Conservation (phyloP, 164 flowering plant species). For the Hamamelis virginiana region DNA sequence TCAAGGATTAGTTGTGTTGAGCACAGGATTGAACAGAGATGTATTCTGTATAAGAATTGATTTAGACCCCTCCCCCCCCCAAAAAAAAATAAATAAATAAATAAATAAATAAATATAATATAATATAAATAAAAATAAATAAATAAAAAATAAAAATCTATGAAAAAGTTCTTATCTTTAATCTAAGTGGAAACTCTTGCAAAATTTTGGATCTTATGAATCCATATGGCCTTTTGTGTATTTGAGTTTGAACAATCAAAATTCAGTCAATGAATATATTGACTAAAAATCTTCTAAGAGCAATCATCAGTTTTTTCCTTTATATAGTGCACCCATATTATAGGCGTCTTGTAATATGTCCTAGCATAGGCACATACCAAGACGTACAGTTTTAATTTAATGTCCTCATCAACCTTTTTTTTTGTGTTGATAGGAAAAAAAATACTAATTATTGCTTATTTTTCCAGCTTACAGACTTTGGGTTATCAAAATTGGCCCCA, state of each 20-base stretch:
- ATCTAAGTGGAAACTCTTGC: no score
- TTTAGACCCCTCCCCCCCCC: not conserved
- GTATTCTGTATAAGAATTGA: no score
- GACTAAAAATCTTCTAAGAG: not conserved
- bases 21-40: not conserved
- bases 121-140: not conserved
- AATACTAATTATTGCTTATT: slow-evolving; percentile 15
- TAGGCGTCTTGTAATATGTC: not conserved
- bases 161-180: not conserved
- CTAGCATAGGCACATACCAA: slow-evolving; percentile 1
- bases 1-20: not conserved
- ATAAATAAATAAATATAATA: no score
- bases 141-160: slow-evolving; percentile 18
- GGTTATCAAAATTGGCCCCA: slow-evolving; percentile 77
- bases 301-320: not conserved
- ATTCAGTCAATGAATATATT: not conserved
- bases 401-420: slow-evolving; percentile 2
- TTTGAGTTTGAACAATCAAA: no score
- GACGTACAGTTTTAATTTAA: slow-evolving; percentile 9
- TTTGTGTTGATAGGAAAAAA: slow-evolving; percentile 40
- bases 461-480: slow-evolving; percentile 83
- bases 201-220: no score
- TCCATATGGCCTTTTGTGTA: no score
- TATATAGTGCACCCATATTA: not conserved
- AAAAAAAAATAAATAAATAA: no score